phyloP scores from a whole-genome alignment of 1,284 basidiomycete genomes.

The Butyriboletus appendiculatus region DNA sequence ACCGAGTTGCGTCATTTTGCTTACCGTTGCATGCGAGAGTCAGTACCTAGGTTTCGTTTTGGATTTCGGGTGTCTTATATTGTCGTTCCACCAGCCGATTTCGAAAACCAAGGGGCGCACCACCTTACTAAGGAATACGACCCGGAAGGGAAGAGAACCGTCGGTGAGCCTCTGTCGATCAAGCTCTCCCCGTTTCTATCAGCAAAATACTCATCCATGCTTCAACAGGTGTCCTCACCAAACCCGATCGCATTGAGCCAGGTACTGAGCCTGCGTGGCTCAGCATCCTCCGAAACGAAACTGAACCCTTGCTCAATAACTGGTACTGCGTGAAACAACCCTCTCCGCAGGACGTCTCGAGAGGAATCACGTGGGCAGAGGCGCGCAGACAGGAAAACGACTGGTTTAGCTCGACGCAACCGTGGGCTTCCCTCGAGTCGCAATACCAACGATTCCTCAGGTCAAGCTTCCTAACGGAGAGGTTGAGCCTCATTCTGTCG shows the following conservation, averaged over 20 bases:
- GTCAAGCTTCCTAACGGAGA: constrained; percentile 54
- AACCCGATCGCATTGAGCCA: constrained; percentile 68
- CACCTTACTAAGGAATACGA: constrained; percentile 58
- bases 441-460: constrained; percentile 53
- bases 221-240: constrained; percentile 72
- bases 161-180: constrained; percentile 47
- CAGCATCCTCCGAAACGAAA: constrained; percentile 55
- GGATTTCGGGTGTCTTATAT: not conserved
- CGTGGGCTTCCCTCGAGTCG: constrained; percentile 57
- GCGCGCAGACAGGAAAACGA: constrained; percentile 63
- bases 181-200: not conserved
- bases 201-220: not conserved
- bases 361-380: constrained; percentile 58
- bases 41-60: not conserved
- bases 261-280: constrained; percentile 68
- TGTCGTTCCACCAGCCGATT: constrained; percentile 53
- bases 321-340: constrained; percentile 81
- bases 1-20: constrained; percentile 65
- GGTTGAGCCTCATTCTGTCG: constrained; percentile 55
- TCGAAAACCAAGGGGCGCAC: constrained; percentile 73
- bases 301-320: constrained; percentile 56
- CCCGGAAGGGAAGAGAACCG: constrained; percentile 61
- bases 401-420: constrained; percentile 60
- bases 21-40: constrained; percentile 78
- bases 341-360: constrained; percentile 51